Evolutionary conservation across 306 rosid genomes (phyloP).

Genomic region (Citrullus mucosospermus): DNA sequence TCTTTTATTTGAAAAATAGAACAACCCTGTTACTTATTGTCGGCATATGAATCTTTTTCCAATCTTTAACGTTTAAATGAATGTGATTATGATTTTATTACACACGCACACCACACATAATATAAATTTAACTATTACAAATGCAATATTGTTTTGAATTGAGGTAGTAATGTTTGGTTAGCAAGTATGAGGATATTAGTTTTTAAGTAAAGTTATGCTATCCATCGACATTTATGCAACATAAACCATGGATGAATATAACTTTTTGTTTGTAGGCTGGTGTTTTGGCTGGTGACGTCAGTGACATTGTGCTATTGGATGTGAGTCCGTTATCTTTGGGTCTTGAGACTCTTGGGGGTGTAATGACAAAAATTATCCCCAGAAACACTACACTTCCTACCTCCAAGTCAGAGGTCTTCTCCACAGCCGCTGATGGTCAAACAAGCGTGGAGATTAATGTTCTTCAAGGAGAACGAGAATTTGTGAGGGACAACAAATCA

Average conservation of each 20-base stretch:
- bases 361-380: constrained; percentile 92
- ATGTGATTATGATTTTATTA: not conserved
- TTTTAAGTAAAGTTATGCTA: not conserved
- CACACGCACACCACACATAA: not conserved
- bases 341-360: constrained; percentile 86
- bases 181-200: not conserved
- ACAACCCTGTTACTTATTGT: not conserved
- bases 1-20: not conserved
- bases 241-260: not conserved
- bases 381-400: constrained; percentile 95
- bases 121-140: too few relatives aligned
- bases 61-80: not conserved
- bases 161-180: not conserved
- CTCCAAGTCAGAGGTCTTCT: constrained; percentile 91
- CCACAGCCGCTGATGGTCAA: constrained; percentile 93
- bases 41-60: not conserved
- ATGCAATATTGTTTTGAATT: not conserved
- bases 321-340: constrained; percentile 76
- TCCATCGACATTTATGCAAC: not conserved
- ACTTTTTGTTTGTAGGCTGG: constrained; percentile 48
- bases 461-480: constrained; percentile 91
- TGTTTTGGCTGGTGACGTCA: constrained; percentile 83
- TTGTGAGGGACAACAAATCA: constrained; percentile 91
- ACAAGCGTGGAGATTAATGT: constrained; percentile 92
- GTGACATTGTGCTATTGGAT: constrained; percentile 83